Base-by-base conservation (phyloP, 1,284 basidiomycete genomes). In the Leccinum subfulvum region DNA sequence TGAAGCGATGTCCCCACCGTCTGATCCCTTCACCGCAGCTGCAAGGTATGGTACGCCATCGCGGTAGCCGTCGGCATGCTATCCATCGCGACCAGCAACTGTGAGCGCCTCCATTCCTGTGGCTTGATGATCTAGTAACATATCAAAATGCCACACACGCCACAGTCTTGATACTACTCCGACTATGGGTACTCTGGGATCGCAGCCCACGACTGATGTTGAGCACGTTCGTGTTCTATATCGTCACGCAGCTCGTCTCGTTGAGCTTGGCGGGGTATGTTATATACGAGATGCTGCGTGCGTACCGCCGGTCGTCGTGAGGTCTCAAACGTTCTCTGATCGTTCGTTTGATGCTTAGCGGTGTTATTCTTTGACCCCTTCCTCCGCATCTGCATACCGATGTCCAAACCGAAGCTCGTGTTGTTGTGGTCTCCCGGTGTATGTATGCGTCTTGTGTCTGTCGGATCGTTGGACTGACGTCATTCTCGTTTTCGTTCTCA, bases 111-210 rank as follows among this genome's bases (percentile, higher is more conserved):
- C 5, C 2, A 35, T 56, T 21, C 18, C 21, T 11, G 28, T 30
- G 56, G 39, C 63, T 61, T 62, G 21, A 47, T 68, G 8, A 4
- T 11, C 13, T 1, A 35, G 26, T 16, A 41, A 21, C 6, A 7
- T 47, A 21, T 23, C 21, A 49, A 51, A 23, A 49, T 2, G 13
- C 47, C 47, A 49, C 47, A 49, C 47, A 56, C 6, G 8, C 23
- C n/a, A 33, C 26, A 72, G 30, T 33, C 30, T 69, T 82, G 56
- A 69, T 82, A 30, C 66, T 82, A 52, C 69, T 82, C 16, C 78
- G 79, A 3, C 60, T 82, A 13, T 82, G 81, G 80, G 71, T 77
- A 18, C 65, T 81, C 5, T 81, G 79, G 72, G 74, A 77, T 41
- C 76, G 79, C 7, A 67, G 71, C 39, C 70, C 66, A 18, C 65